Evolutionary conservation across 2,329 filamentous ascomycete genomes (phyloP).

Genomic region (Pseudogymnoascus sp.): DNA sequence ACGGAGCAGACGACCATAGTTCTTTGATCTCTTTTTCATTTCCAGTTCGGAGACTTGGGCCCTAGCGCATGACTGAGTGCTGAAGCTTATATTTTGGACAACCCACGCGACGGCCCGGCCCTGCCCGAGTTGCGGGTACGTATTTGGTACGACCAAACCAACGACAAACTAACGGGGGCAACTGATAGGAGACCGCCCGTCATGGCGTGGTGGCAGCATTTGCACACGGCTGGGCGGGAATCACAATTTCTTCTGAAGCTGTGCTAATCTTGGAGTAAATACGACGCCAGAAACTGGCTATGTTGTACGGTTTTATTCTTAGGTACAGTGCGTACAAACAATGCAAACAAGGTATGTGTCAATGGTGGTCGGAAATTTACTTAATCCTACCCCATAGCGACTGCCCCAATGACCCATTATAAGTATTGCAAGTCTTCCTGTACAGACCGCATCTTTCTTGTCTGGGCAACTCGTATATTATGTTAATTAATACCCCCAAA

Average conservation of each 20-base stretch:
- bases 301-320: neutral
- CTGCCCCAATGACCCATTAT: neutral
- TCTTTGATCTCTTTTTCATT: neutral
- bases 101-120: neutral
- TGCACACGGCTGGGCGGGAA: neutral
- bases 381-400: neutral
- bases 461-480: neutral
- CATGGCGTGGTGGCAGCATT: neutral
- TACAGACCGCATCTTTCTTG: neutral
- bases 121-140: neutral
- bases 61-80: neutral
- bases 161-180: neutral
- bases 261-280: neutral
- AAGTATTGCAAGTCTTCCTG: neutral
- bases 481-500: neutral
- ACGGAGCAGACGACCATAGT: too few species aligned
- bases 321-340: neutral
- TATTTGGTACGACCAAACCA: neutral
- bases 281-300: neutral
- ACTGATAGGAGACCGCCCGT: neutral
- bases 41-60: neutral
- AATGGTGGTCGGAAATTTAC: neutral
- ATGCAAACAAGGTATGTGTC: neutral
- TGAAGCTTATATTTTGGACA: constrained; percentile 2
- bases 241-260: too few species aligned